Conservation (phyloP, 306 rosid genomes). For the Benincasa hispida region DNA sequence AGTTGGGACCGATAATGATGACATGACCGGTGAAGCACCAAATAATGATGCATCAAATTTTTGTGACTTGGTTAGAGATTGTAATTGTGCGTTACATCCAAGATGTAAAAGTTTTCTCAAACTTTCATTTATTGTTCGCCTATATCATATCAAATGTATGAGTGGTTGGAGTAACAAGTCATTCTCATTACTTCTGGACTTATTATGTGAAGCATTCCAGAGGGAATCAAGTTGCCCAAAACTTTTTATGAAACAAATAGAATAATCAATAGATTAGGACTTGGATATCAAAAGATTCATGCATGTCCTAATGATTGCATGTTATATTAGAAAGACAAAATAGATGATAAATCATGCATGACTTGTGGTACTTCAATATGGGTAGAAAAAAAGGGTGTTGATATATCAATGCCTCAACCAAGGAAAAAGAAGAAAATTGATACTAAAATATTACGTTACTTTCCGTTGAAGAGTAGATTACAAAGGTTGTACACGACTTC, state of each 20-base stretch:
- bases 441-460: neutral
- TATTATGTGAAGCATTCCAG: neutral
- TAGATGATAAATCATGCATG: neutral
- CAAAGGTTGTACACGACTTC: neutral
- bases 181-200: neutral
- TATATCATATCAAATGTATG: neutral
- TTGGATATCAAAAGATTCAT: neutral
- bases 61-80: neutral
- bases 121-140: neutral
- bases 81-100: neutral
- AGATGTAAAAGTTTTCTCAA: neutral
- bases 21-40: neutral
- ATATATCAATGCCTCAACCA: neutral
- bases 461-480: neutral
- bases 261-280: neutral
- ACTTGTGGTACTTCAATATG: neutral
- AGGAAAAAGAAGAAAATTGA: neutral
- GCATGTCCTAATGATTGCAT: neutral
- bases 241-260: no score
- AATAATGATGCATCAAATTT: neutral
- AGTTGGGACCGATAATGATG: neutral
- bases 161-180: neutral
- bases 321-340: neutral
- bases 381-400: neutral
- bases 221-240: neutral